Conservation (phyloP, 202 grass and related monocot species). For the Bolboschoenoplectus hybrid region DNA sequence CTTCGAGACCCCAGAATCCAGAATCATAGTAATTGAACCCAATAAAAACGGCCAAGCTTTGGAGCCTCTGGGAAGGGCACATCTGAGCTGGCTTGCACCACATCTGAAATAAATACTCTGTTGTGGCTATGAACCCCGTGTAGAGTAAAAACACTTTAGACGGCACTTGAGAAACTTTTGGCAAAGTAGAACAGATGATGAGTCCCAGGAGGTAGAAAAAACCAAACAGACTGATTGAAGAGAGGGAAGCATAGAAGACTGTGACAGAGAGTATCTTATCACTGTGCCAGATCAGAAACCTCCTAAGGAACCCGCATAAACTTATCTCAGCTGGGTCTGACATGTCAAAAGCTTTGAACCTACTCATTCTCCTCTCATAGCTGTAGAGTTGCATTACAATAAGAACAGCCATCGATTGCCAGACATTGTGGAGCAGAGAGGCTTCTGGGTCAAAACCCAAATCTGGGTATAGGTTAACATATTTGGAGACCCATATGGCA, state of each 20-base stretch:
- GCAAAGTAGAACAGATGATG: slow-evolving; percentile 72
- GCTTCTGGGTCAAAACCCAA: slow-evolving; percentile 83
- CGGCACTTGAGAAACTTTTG: slow-evolving; percentile 86
- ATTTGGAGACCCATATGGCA: slow-evolving; percentile 62
- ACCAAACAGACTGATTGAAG: slow-evolving; percentile 86
- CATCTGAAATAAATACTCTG: slow-evolving; percentile 97
- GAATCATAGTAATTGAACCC: slow-evolving; percentile 85
- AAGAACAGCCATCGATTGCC: slow-evolving; percentile 90
- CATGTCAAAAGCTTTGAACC: slow-evolving; percentile 62
- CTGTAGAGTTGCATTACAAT: slow-evolving; percentile 99
- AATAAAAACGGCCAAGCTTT: slow-evolving; percentile 70
- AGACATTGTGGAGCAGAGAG: slow-evolving; percentile 83
- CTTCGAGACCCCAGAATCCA: slow-evolving; percentile 89
- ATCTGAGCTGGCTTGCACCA: slow-evolving; percentile 83
- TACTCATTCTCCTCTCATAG: slow-evolving; percentile 90
- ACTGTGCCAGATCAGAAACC: slow-evolving; percentile 91
- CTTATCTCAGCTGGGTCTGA: slow-evolving; percentile 74
- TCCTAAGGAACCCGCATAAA: slow-evolving; percentile 75
- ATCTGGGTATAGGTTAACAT: slow-evolving; percentile 78
- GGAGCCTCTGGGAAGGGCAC: slow-evolving; percentile 79
- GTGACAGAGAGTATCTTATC: slow-evolving; percentile 84
- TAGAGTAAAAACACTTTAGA: slow-evolving; percentile 90
- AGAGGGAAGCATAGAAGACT: slow-evolving; percentile 87
- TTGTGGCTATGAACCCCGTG: slow-evolving; percentile 75
- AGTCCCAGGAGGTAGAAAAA: slow-evolving; percentile 85